Base-by-base conservation (phyloP, 2,329 filamentous ascomycete species). In the Alternaria atra region DNA sequence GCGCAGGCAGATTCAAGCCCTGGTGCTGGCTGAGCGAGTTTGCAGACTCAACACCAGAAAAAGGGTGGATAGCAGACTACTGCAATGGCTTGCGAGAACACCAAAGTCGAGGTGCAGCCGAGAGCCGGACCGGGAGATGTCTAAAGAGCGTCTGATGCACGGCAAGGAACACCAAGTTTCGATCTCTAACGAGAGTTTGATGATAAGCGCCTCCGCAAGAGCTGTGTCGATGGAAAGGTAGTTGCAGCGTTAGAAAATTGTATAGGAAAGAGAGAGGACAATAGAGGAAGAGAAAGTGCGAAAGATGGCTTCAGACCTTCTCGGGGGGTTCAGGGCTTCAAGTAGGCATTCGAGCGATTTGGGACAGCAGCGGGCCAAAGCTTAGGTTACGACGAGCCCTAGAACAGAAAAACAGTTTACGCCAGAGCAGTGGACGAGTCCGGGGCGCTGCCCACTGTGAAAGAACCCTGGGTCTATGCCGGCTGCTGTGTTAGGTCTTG, bases 1-100 rank as follows among this genome's bases (percentile, higher is more conserved):
- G 34, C 39, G 42, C 29, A 61, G 43, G 58, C 43, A 44, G 34
- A 43, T 23, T 35, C 23, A 35, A 32, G 42, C 27, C 25, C 43
- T 55, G 57, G 51, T 62, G 66, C 48, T 63, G 67, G 66, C 50
- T 30, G 65, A 52, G 64, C 56, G 61, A 51, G 65, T 58, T 58
- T 62, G 66, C 64, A 65, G 63, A 69, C 68, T 73, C 73, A 77
- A 77, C 75, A 76, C 74, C 75, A 77, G 63, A 68, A 68, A 73
- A 46, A 60, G 59, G 48, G 63, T 61, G 66, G 65, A 68, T 62
- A 54, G 69, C 65, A 64, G 67, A 64, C 54, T 59, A 69, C 64
- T 58, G 70, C 73, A 64, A 69, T 58, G 61, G 67, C 58, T 43
- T 71, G 68, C 66, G 68, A 71, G 69, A 77, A 75, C 73, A 75